Evolutionary conservation across 306 rosid species (phyloP).

Genomic region (Castanopsis chinensis): DNA sequence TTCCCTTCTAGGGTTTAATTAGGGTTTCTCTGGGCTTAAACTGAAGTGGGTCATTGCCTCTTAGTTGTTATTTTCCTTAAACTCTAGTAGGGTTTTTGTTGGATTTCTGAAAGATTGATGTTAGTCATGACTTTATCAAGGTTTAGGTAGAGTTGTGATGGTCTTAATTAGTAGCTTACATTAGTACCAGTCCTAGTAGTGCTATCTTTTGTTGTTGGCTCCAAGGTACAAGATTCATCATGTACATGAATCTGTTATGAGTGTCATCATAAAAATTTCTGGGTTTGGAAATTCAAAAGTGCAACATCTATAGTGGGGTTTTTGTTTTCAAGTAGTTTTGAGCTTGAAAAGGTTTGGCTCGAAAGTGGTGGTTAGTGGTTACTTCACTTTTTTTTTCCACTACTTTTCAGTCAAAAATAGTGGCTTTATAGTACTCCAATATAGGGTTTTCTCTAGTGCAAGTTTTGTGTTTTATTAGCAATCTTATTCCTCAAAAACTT

Average conservation of each 20-base stretch:
- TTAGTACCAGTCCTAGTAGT: background rate
- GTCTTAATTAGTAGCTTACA: background rate
- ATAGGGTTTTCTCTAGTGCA: slow-evolving; percentile 12
- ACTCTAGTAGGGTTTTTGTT: background rate
- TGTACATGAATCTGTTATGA: background rate
- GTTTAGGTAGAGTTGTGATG: background rate
- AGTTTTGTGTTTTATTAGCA: slow-evolving; percentile 10
- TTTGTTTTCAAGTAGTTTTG: background rate
- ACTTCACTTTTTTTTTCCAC: slow-evolving; percentile 18
- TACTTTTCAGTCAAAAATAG: slow-evolving; percentile 49
- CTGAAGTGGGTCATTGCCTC: slow-evolving; percentile 4
- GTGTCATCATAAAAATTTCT: background rate
- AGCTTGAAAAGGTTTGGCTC: slow-evolving; percentile 26
- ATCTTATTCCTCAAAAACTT: slow-evolving; percentile 1
- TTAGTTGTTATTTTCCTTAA: background rate
- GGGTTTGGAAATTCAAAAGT: background rate
- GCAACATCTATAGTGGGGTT: background rate
- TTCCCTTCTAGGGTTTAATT: slow-evolving; percentile 16
- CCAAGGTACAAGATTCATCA: background rate
- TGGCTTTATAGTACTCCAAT: background rate
- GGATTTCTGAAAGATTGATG: background rate
- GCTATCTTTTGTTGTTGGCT: background rate
- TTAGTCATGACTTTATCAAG: background rate
- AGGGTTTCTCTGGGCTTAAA: slow-evolving; percentile 15
- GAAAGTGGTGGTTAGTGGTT: slow-evolving; percentile 27